Base-by-base conservation (phyloP, 495 filamentous ascomycete genomes). In the Aspergillus asperescens region DNA sequence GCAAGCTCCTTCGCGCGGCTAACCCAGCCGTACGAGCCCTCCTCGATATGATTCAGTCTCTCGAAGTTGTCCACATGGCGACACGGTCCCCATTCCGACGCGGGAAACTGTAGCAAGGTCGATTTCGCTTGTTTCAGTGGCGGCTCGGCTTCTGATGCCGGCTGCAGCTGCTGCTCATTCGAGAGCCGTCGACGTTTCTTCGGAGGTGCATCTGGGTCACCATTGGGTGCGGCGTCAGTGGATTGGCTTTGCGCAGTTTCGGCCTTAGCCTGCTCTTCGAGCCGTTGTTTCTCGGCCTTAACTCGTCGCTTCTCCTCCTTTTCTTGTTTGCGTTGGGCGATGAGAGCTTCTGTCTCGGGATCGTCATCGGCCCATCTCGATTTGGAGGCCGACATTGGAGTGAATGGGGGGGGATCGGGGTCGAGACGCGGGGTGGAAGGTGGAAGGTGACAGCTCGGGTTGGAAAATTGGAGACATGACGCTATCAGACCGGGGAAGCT, bases 1-100 rank as follows among this genome's bases (percentile, higher is more conserved):
- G 76, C 76, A 9, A 77, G 79, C 64, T 96, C 89, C 54, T 76
- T 82, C 7, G 92, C 93, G 23, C 93, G 74, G 34, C 92, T 91
- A 4, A 98, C 93, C 81, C 84, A 91, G 45, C 93, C 93, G 71
- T 97, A 98, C 1, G 89, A 87, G 46, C 93, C 93, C 68, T 98
- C 93, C 65, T 97, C 93, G 61, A 98, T 98, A 68, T 93, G 87
- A 62, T 98, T 98, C 54, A 98, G 73, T 53, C 84, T 84, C 65
- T 95, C 88, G 67, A 90, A 97, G 64, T 90, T 86, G 65, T 92
- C 86, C 41, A 95, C 85, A 72, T 88, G 85, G 57, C 89, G 78
- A 62, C 86, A 88, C 35, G 81, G 81, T 29, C 81, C 80, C 80
- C 91, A 94, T 66, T 76, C 72, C 18, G 77, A 77, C 39, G 76